A percentile compares a stretch with the other conserved stretches of the same genome.
These are phyloP conservation scores for Thermothielavioides terrestris DNA, from an alignment of 495 filamentous ascomycete species.

Conservation along the genomic window DNA sequence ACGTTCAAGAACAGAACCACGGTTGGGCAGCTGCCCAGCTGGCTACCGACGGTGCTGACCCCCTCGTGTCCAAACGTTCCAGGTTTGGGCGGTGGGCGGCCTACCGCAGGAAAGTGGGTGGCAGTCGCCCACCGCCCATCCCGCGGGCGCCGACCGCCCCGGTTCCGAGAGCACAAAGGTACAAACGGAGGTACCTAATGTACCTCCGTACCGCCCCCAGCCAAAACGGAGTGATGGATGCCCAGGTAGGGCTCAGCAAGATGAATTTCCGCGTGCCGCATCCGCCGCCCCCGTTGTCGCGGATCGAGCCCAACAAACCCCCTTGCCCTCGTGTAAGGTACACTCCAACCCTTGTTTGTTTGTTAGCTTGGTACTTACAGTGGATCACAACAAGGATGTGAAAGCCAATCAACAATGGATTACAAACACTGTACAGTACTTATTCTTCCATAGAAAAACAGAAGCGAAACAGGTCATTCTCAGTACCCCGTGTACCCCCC, in stretches of 20 bases:
- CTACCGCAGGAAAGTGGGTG: not conserved
- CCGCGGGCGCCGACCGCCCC: slow-evolving; percentile 5
- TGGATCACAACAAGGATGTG: no score
- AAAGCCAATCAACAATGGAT: no score
- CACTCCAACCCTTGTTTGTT: no score
- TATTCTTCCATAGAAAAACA: no score
- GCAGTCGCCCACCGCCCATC: slow-evolving; percentile 2
- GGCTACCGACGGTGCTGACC: not conserved
- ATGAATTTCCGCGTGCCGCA: slow-evolving; percentile 1
- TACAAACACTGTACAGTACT: no score
- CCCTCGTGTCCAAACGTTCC: not conserved
- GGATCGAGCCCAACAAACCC: slow-evolving; percentile 9
- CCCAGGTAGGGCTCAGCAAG: no score
- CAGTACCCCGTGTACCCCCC: no score
- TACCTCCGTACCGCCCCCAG: no score
- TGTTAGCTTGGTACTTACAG: no score
- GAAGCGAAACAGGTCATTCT: no score
- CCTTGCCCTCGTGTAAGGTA: no score
- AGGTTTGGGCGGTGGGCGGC: not conserved
- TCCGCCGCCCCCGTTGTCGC: slow-evolving; percentile 4
- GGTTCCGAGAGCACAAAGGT: not conserved
- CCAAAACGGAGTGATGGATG: no score
- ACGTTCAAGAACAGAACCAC: slow-evolving; percentile 10
- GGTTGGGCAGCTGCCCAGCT: slow-evolving; percentile 8
- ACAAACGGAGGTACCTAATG: not conserved